Percentiles rank a stretch among this genome's conserved stretches.
phyloP scores from a whole-genome alignment of 2,329 filamentous ascomycete genomes.

The Pestalotiopsis sp. region DNA sequence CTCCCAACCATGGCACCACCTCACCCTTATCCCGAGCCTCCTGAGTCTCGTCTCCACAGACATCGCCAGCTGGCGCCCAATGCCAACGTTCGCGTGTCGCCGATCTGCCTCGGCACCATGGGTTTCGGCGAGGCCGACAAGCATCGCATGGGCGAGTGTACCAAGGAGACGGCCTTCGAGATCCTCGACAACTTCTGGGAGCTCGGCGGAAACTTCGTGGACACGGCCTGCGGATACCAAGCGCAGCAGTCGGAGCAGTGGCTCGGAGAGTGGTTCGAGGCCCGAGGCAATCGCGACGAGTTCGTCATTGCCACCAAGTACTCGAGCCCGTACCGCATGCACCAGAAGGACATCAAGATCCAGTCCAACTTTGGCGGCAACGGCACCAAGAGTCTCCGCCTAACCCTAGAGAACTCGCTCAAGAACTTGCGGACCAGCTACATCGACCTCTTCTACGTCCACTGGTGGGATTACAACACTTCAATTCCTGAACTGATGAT shows the following conservation, averaged over 20 bases:
- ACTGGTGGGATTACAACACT: conserved; percentile 23
- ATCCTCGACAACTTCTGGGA: conserved; percentile 60
- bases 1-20: background rate
- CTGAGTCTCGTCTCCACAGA: background rate
- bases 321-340: conserved; percentile 47
- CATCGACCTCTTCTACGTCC: conserved; percentile 32
- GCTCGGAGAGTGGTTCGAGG: conserved; percentile 61
- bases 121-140: conserved; percentile 50
- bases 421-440: conserved; percentile 63
- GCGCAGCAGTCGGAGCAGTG: conserved; percentile 57
- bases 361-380: conserved; percentile 57
- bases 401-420: conserved; percentile 54
- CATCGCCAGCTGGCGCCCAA: conserved; percentile 53
- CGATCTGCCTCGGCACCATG: conserved; percentile 56
- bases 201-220: conserved; percentile 69
- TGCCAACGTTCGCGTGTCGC: conserved; percentile 54
- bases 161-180: conserved; percentile 55
- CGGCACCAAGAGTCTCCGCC: conserved; percentile 57
- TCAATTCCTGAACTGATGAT: conserved; percentile 24
- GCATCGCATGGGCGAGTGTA: conserved; percentile 51
- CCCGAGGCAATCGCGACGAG: conserved; percentile 51
- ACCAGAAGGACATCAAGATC: conserved; percentile 37
- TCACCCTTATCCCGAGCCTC: background rate
- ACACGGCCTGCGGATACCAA: conserved; percentile 64
- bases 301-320: conserved; percentile 61